phyloP scores from a whole-genome alignment of 73 alveolate species.

The Halteria grandinella region DNA sequence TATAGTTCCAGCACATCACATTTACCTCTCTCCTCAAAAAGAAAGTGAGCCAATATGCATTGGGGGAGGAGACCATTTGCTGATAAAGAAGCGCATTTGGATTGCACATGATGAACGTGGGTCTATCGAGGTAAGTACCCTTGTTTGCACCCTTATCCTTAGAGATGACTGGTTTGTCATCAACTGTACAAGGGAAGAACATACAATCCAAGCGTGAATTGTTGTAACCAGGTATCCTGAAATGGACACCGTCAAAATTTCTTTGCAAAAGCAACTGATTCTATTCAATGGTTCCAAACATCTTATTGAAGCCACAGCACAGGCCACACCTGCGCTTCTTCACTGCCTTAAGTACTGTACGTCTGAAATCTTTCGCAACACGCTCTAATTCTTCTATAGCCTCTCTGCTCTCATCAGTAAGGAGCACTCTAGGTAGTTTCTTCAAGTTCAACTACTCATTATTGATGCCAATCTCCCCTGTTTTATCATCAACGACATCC shows the following conservation, averaged over 20 bases:
- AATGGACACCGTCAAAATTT: constrained; percentile 58
- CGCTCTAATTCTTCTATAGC: no score
- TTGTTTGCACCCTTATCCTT: no score
- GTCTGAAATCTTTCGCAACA: no score
- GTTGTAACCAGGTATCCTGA: constrained; percentile 23
- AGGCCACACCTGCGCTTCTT: no score
- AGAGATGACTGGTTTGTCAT: no score
- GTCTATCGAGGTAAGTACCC: constrained; percentile 22
- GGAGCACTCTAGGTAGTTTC: no score
- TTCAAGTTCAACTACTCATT: no score
- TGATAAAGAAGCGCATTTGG: constrained; percentile 91
- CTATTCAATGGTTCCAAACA: constrained; percentile 50
- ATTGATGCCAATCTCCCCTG: no score
- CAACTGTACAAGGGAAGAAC: constrained; percentile 70
- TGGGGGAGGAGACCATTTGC: constrained; percentile 66
- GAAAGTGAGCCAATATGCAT: constrained; percentile 63
- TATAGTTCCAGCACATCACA: constrained; percentile 88
- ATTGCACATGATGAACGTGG: constrained; percentile 85
- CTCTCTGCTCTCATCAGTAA: no score
- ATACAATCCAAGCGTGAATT: constrained; percentile 40
- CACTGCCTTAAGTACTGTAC: no score
- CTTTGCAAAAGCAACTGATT: constrained; percentile 15
- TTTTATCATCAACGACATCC: no score
- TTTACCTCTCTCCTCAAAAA: constrained; percentile 79
- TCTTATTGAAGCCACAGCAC: constrained; percentile 13